Base-by-base conservation (phyloP, 345 rosid species). In the Gossypium mustelinum region DNA sequence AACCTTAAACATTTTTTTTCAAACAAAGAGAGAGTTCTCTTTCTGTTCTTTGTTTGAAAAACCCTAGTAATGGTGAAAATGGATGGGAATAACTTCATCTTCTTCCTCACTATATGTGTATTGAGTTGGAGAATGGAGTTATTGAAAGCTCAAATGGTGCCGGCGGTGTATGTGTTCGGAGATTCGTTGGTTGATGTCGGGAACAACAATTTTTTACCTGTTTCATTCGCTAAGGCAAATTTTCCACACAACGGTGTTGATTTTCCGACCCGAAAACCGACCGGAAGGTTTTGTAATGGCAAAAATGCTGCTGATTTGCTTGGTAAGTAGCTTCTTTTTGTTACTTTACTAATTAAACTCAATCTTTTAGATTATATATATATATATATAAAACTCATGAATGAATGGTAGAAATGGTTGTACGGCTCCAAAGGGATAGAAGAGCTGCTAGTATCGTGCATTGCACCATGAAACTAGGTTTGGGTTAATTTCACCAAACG, bases 261-360 rank as follows among this genome's bases (percentile, higher is more conserved):
- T 60, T 89, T 87, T 70, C 90, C 88, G 0, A 47, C 73, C 57
- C 63, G 64, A 17, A 81, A 77, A 67, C 70, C 89, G 13, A 89
- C 87, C 60, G 90, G 93, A 56, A 82, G 93, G 79, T 87, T 87
- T 65, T 78, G 85, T 65, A 89, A 89, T 74, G 93, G 93, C 78
- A 87, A 85, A 76, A 75, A 75, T 18, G 72, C 77, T 0, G 77
- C 71, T 3, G 77, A 75, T 75, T 64, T 75, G 3, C 22, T 75
- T 41, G 62, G 77, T 75, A 63, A 74, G 41, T 24, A 41, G 41
- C 41, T 34, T 34, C 41, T 34, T 5, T 6, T 34, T 34, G 1
- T 34, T 34, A 34, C 41, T 34, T 5, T 5, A 3, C 62, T 2
- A 0, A 67, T 22, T 1, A 18, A 7, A 18, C 24, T 18, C 20